A percentile compares a stretch with the other conserved stretches of the same genome.
Evolutionary conservation across 176 grass and related monocot genomes (phyloP).

Genomic region (Lolium perenne): DNA sequence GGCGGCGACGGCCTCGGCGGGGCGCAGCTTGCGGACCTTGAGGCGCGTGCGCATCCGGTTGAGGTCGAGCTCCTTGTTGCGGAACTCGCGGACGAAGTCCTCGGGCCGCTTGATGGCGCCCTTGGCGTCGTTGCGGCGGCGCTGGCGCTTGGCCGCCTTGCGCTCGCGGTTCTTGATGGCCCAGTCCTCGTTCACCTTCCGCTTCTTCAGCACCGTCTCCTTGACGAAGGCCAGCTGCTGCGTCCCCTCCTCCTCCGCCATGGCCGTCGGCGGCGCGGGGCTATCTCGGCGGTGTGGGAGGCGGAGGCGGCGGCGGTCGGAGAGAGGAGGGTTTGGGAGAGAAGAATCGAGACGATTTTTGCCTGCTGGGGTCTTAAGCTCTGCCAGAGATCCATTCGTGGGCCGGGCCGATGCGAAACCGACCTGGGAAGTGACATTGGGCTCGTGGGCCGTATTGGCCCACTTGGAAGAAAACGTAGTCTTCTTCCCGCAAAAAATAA

Average conservation of each 20-base stretch:
- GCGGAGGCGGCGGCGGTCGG: slow-evolving; percentile 20
- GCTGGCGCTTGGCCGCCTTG: slow-evolving; percentile 51
- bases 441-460: neutral
- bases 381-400: neutral
- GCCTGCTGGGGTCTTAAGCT: neutral
- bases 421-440: neutral
- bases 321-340: slow-evolving; percentile 26
- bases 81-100: slow-evolving; percentile 85
- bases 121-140: slow-evolving; percentile 50
- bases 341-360: neutral
- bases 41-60: slow-evolving; percentile 69
- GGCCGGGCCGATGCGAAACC: neutral
- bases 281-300: neutral
- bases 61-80: slow-evolving; percentile 85
- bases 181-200: slow-evolving; percentile 89
- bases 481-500: no score
- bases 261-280: slow-evolving; percentile 8
- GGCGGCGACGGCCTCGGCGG: slow-evolving; percentile 50
- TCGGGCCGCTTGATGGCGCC: slow-evolving; percentile 71
- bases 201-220: slow-evolving; percentile 88
- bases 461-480: neutral
- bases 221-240: slow-evolving; percentile 59
- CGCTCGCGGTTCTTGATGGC: slow-evolving; percentile 70
- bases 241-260: slow-evolving; percentile 60
- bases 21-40: slow-evolving; percentile 60